A percentile compares a stretch with the other conserved stretches of the same genome.
phyloP scores from a whole-genome alignment of 208 protist species.

The Leishmania mexicana region DNA sequence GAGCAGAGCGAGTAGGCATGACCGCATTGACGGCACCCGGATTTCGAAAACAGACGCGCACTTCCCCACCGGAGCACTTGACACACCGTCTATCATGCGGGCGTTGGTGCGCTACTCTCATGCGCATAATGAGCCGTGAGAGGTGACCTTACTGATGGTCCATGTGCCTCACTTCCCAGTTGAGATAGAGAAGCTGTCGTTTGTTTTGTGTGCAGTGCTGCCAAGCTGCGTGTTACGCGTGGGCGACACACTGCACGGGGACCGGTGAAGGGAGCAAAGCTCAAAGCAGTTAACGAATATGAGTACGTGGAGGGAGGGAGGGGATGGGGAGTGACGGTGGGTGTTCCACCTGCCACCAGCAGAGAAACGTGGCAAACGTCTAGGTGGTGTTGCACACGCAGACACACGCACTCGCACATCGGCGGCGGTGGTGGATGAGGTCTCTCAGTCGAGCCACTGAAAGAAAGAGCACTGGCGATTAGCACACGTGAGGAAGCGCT shows the following conservation, averaged over 20 bases:
- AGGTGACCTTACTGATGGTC: background rate
- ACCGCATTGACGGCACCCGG: background rate
- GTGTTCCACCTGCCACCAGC: background rate
- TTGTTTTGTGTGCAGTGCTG: background rate
- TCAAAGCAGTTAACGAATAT: background rate
- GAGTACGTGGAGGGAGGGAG: background rate
- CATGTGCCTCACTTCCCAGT: background rate
- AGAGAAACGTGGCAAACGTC: background rate
- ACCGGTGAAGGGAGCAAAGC: background rate
- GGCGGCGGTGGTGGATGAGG: background rate
- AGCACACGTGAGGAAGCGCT: constrained; percentile 76
- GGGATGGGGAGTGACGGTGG: background rate
- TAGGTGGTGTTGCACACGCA: background rate
- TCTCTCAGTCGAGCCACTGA: constrained; percentile 71
- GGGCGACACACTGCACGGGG: background rate
- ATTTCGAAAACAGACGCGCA: background rate
- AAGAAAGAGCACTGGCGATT: constrained; percentile 77
- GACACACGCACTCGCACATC: background rate
- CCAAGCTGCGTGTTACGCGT: background rate
- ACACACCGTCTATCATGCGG: background rate
- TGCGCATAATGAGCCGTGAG: background rate
- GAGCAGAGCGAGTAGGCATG: background rate
- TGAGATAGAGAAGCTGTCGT: background rate
- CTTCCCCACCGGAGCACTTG: background rate
- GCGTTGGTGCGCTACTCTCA: background rate